phyloP scores from a whole-genome alignment of 768 basidiomycete species.

The Podaxis pistillaris region DNA sequence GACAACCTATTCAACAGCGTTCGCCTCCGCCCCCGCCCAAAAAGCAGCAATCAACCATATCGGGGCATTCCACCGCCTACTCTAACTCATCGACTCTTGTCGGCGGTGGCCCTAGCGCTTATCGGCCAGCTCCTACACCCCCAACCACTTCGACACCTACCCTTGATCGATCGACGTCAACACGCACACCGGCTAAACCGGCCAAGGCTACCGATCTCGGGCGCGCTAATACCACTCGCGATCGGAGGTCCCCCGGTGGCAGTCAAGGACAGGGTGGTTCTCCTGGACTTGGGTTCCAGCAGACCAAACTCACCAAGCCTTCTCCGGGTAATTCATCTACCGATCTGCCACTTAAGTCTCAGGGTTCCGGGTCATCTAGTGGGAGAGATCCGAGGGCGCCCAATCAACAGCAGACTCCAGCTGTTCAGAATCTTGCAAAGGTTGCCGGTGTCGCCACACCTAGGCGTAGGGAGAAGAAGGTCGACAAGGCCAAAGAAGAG shows the following conservation, averaged over 20 bases:
- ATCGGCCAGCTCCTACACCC: constrained; percentile 77
- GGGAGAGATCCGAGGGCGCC: constrained; percentile 33
- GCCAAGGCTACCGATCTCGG: constrained; percentile 50
- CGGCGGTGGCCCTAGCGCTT: constrained; percentile 47
- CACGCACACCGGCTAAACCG: constrained; percentile 64
- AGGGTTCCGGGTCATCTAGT: constrained; percentile 15
- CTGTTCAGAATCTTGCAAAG: constrained; percentile 66
- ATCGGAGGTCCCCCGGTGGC: constrained; percentile 50
- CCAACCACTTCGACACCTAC: constrained; percentile 60
- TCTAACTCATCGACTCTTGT: constrained; percentile 26
- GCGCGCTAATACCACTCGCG: constrained; percentile 69
- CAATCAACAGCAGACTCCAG: constrained; percentile 49
- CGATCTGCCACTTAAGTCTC: constrained; percentile 51
- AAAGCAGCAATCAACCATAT: constrained; percentile 28
- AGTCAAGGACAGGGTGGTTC: constrained; percentile 19
- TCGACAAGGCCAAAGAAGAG: constrained; percentile 76
- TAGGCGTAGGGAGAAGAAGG: constrained; percentile 83
- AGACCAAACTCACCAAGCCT: constrained; percentile 40
- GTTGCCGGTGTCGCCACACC: constrained; percentile 77
- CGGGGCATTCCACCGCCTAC: constrained; percentile 26
- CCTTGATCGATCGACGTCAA: constrained; percentile 86
- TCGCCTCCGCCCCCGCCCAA: constrained; percentile 52
- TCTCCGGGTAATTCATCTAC: constrained; percentile 60
- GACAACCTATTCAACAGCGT: constrained; percentile 30
- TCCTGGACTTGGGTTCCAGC: constrained; percentile 26